Evolutionary conservation across 2,329 filamentous ascomycete genomes (phyloP).

Genomic region (Aureobasidium pullulans): DNA sequence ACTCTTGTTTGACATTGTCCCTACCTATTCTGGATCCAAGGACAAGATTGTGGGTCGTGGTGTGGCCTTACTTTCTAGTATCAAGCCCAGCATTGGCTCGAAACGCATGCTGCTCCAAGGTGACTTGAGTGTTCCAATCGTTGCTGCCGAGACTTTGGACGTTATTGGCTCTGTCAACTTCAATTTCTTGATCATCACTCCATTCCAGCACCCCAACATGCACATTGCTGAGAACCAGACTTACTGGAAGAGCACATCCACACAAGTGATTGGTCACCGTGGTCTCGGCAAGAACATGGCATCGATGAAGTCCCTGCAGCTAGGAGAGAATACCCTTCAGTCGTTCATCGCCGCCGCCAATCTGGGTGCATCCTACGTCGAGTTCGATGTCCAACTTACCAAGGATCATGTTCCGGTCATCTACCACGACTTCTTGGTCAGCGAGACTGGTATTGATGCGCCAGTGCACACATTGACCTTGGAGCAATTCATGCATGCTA

Average conservation of each 20-base stretch:
- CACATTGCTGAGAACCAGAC: conserved; percentile 83
- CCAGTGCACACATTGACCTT: conserved; percentile 91
- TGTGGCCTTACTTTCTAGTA: conserved; percentile 77
- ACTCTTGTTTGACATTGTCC: conserved; percentile 87
- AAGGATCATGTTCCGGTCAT: conserved; percentile 98
- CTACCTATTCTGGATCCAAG: conserved; percentile 77
- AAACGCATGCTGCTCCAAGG: conserved; percentile 89
- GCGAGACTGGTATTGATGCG: conserved; percentile 93
- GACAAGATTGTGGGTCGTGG: conserved; percentile 82
- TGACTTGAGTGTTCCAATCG: conserved; percentile 84
- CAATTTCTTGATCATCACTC: conserved; percentile 91
- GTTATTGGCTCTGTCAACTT: conserved; percentile 94
- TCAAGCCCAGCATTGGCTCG: conserved; percentile 74
- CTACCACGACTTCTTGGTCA: conserved; percentile 97
- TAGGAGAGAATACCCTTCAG: conserved; percentile 91
- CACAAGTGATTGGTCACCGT: conserved; percentile 70
- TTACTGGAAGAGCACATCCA: conserved; percentile 91
- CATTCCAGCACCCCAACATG: conserved; percentile 91
- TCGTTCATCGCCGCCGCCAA: conserved; percentile 97
- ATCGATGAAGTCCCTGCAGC: conserved; percentile 76
- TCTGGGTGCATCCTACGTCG: conserved; percentile 67
- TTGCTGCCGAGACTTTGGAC: conserved; percentile 73
- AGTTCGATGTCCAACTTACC: conserved; percentile 89
- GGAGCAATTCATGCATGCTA: conserved; percentile 91
- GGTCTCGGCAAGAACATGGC: conserved; percentile 85